Conservation (phyloP, 441 rosid species). For the Jatropha podagrica region DNA sequence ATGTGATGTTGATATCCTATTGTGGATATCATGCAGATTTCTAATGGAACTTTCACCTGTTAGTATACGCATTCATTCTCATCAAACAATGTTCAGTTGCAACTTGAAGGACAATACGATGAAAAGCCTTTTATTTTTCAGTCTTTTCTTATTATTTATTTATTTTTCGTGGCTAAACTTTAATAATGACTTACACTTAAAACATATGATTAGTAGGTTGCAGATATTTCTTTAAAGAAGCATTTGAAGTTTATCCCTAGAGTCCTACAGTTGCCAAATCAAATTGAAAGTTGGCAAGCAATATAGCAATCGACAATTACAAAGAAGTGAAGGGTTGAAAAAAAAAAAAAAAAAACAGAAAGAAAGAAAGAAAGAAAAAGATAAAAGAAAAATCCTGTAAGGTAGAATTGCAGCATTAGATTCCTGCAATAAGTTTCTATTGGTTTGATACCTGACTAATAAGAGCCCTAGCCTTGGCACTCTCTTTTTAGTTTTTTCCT, state of each 20-base stretch:
- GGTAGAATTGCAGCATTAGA: background rate
- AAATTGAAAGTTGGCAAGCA: too few relatives aligned
- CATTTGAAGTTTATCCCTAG: background rate
- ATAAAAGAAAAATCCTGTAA: background rate
- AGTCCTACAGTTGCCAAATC: background rate
- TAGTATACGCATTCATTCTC: background rate
- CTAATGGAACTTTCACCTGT: background rate
- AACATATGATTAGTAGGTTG: background rate
- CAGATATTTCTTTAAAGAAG: background rate
- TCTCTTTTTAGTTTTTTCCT: background rate
- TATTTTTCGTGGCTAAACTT: background rate
- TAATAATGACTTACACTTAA: background rate
- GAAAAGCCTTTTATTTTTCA: background rate
- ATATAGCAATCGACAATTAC: background rate
- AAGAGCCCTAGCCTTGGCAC: background rate
- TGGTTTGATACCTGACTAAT: background rate
- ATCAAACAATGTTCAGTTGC: background rate
- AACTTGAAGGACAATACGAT: too few relatives aligned
- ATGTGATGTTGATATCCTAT: background rate
- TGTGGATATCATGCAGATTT: background rate
- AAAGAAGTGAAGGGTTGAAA: too few relatives aligned
- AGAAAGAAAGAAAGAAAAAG: too few relatives aligned
- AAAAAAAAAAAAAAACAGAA: too few relatives aligned
- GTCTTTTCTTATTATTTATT: too few relatives aligned
- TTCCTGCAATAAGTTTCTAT: background rate